Base-by-base conservation (phyloP, 495 filamentous ascomycete species). In the Penicillium salamii region DNA sequence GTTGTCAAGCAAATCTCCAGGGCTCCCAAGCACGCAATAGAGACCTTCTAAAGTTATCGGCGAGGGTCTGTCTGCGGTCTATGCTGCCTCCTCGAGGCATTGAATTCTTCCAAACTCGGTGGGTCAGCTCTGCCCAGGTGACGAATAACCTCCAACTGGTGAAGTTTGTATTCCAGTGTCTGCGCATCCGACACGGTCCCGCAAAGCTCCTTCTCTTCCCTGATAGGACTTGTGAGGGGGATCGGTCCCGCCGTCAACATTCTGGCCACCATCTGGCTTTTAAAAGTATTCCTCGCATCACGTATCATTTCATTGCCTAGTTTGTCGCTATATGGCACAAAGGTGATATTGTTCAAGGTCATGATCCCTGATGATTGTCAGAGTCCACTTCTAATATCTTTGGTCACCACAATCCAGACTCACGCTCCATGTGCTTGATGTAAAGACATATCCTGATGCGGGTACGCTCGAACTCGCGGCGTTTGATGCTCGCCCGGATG, bases 351-450 rank as follows among this genome's bases (percentile, higher is more conserved):
- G 28, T 28, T 20, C 13, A 19, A 17, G 7, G 39, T 18, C 35
- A 48, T 23, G 17, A 33, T 13, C 2, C 34, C 46, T 48, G 11
- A 1, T 20, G 5, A 20, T 9, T 12, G 9, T 48, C n/a, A 48
- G 36, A 28, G 7, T 21, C 14, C 3, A 14, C 11, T 12, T 7
- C 13, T 7, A 7, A 11, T n/a, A n/a, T n/a, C 3, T 15, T 14
- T 4, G 12, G 17, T 5, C 18, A 28, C 23, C 4, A 3, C 23
- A 8, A 26, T 26, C 23, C 8, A 17, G 12, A 40, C 46, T 8
- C 17, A 40, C 46, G 26, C 46, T 48, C 46, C 34, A 39, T 29
- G 19, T 48, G 46, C 13, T 40, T 40, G 35, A 48, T 48, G 17
- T 32, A 38, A 7, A 48, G 34, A 12, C 46, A 48, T 2, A 40